These are phyloP conservation scores for Aspergillus fumigatus DNA, from an alignment of 2,329 filamentous ascomycete genomes.

Conservation along the genomic window DNA sequence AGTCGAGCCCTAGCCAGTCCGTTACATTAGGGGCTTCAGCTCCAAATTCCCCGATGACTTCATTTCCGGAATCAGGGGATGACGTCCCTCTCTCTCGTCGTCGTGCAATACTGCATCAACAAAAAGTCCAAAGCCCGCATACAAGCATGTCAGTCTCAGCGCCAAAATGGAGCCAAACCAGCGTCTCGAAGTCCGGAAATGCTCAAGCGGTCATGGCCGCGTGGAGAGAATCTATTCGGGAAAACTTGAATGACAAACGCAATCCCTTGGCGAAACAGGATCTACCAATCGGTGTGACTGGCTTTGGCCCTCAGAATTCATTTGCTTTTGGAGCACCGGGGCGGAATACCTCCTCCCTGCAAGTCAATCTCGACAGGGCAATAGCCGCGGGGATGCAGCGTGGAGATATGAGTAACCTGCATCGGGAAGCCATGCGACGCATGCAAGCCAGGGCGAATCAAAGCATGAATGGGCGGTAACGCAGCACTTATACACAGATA, in stretches of 20 bases:
- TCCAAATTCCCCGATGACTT: slow-evolving; percentile 15
- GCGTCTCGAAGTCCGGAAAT: slow-evolving; percentile 13
- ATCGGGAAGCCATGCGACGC: slow-evolving; percentile 72
- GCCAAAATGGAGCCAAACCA: slow-evolving; percentile 10
- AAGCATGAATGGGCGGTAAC: slow-evolving; percentile 14
- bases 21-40: neutral
- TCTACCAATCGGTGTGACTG: slow-evolving; percentile 13
- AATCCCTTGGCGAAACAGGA: slow-evolving; percentile 24
- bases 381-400: slow-evolving; percentile 74
- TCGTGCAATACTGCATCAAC: slow-evolving; percentile 56
- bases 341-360: slow-evolving; percentile 53
- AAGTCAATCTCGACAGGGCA: slow-evolving; percentile 51
- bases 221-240: slow-evolving; percentile 63
- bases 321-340: slow-evolving; percentile 57
- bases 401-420: slow-evolving; percentile 68
- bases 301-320: slow-evolving; percentile 39
- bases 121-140: slow-evolving; percentile 46
- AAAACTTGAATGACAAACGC: slow-evolving; percentile 50
- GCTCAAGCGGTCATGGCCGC: slow-evolving; percentile 57
- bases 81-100: slow-evolving; percentile 69
- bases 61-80: slow-evolving; percentile 48
- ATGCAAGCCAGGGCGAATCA: slow-evolving; percentile 64
- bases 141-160: slow-evolving; percentile 39
- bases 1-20: slow-evolving; percentile 26
- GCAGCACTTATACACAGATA: neutral